phyloP scores from a whole-genome alignment of 2,329 filamentous ascomycete species.

The Colletotrichum lini region DNA sequence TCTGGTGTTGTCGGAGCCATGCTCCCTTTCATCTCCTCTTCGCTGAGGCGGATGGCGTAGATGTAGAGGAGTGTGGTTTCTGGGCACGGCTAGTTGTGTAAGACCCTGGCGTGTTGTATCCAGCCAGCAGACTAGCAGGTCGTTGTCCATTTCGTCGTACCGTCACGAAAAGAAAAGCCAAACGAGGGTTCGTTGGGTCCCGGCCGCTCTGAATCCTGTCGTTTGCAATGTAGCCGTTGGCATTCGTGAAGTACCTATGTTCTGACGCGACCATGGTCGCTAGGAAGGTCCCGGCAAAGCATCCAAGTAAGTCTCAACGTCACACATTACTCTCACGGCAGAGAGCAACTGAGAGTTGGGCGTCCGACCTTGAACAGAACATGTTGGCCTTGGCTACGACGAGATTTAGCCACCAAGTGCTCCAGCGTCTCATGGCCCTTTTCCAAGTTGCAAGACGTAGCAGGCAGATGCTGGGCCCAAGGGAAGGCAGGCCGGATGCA shows the following conservation, averaged over 20 bases:
- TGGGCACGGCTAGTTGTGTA: slow-evolving; percentile 12
- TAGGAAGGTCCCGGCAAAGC: neutral
- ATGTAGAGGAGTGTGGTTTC: neutral
- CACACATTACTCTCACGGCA: neutral
- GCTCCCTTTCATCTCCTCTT: neutral
- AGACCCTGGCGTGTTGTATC: slow-evolving; percentile 1
- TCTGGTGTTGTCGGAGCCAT: slow-evolving; percentile 4
- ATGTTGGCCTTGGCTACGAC: neutral
- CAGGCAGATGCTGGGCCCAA: slow-evolving; percentile 25
- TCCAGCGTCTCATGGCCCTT: neutral
- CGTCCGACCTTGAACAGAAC: neutral
- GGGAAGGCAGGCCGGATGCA: slow-evolving; percentile 28
- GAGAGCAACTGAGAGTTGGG: neutral
- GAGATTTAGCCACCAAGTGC: neutral
- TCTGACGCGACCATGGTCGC: neutral
- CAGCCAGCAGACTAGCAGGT: neutral
- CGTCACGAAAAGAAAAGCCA: too few relatives aligned
- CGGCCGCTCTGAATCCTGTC: neutral
- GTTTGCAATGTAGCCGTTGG: neutral
- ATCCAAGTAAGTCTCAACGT: neutral
- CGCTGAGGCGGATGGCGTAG: neutral
- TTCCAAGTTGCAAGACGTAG: slow-evolving; percentile 25
- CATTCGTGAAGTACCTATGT: neutral
- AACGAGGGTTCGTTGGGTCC: neutral
- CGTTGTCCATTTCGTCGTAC: neutral